A percentile compares a stretch with the other conserved stretches of the same genome.
Evolutionary conservation across 2,329 filamentous ascomycete species (phyloP).

Genomic region (Penicillium sp.): DNA sequence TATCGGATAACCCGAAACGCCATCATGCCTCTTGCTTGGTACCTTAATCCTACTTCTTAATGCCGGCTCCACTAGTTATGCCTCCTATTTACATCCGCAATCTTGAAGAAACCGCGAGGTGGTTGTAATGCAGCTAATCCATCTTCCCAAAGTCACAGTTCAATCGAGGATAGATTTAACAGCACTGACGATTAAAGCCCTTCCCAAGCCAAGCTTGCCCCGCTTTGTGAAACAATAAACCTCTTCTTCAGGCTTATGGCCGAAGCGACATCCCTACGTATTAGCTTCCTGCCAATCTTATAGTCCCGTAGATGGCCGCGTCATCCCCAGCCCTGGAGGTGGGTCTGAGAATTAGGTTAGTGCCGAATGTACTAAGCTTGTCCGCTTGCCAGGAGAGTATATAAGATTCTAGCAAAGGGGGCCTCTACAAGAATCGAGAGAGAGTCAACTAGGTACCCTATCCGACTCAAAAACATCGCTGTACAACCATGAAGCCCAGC

Average conservation of each 20-base stretch:
- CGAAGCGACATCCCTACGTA: not conserved
- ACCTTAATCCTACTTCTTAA: not conserved
- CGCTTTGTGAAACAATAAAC: not conserved
- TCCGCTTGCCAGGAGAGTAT: not conserved
- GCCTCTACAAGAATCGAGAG: not conserved
- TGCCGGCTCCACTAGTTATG: too few species aligned
- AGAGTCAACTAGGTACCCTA: not conserved
- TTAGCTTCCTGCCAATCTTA: not conserved
- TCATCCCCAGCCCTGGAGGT: not conserved
- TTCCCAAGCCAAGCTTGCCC: not conserved
- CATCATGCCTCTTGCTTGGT: too few species aligned
- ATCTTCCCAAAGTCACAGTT: too few species aligned
- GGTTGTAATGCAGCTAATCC: not conserved
- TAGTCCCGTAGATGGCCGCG: not conserved
- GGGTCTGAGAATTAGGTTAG: not conserved
- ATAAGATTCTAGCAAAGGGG: not conserved
- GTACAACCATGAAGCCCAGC: slow-evolving; percentile 14
- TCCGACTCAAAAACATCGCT: too few species aligned
- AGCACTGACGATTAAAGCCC: too few species aligned
- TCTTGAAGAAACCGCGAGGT: not conserved
- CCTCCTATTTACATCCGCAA: not conserved
- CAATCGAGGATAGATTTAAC: too few species aligned
- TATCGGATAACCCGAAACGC: not conserved
- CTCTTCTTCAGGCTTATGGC: not conserved
- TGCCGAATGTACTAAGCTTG: not conserved